Evolutionary conservation across 345 rosid species (phyloP), one percentile per base, ranked within the genome.

Genomic region (Bruguiera parviflora): DNA sequence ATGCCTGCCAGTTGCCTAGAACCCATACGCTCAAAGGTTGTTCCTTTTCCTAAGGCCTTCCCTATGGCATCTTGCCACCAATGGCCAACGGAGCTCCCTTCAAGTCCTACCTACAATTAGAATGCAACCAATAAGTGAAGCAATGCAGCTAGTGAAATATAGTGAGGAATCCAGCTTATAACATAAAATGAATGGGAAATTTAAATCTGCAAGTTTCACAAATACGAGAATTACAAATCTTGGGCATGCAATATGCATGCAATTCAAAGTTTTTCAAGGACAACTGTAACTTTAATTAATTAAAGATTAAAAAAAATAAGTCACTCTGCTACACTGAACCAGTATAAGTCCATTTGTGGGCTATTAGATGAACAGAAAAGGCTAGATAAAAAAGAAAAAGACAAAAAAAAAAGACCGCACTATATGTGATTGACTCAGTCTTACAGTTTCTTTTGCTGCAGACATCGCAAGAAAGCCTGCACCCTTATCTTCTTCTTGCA

Each of bases 381-480:
- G 37, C 37, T 33, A 33, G 8, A 5, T 33, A 33, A 33, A 33
- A 33, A 5, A 39, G 25, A 57, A 18, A 11, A 8, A 58, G 16
- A 3, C 28, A 43, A 47, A 57, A 7, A 51, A 32, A 29, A 69
- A 18, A 64, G 25, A 2, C n/a, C 1, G 2, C 28, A n/a, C 25
- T 20, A 53, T 13, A 21, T 53, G 21, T 55, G 28, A 11, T 29
- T 16, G 59, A 59, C 24, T 43, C 49, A 32, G n/a, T 78, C 98
- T 85, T 87, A 92, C 99, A 69, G 96, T 87, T 85, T 95, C 99
- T 78, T 95, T 95, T 25, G 99, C 99, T 13, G 99, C 96, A 24
- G 99, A 95, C 97, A 95, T 92, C 55, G 99, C 99, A 43, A 95
- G 93, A 77, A 95, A 95, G 65, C 97, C 97, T 1, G 99, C 97